Percentiles rank a stretch among this genome's conserved stretches.
Conservation (phyloP, 768 basidiomycete species). For the Solioccasus polychromus region DNA sequence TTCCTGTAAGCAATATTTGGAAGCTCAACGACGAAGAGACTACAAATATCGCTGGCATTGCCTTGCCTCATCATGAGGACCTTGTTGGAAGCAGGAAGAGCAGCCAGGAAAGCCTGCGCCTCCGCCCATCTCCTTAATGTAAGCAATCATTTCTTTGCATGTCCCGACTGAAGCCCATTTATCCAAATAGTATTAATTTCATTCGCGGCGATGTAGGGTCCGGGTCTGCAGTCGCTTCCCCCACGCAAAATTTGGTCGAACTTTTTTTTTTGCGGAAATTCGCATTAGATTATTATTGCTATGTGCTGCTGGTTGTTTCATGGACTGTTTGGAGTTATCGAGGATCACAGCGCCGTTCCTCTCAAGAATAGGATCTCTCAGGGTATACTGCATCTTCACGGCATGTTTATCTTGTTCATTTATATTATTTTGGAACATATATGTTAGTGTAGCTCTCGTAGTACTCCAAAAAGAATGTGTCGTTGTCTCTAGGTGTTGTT, state of each 20-base stretch:
- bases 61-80: conserved; percentile 42
- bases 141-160: no score
- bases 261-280: conserved; percentile 19
- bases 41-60: conserved; percentile 49
- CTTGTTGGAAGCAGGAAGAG: conserved; percentile 39
- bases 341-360: conserved; percentile 23
- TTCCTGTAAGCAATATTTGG: conserved; percentile 60
- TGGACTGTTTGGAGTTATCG: conserved; percentile 33
- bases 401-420: conserved; percentile 38
- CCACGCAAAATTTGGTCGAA: conserved; percentile 9
- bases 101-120: conserved; percentile 37
- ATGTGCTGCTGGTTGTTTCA: conserved; percentile 28
- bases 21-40: conserved; percentile 69
- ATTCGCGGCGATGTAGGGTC: not conserved
- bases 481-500: conserved; percentile 10
- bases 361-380: conserved; percentile 32
- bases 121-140: conserved; percentile 28
- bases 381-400: conserved; percentile 33
- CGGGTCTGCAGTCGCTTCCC: not conserved
- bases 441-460: conserved; percentile 29
- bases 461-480: conserved; percentile 7
- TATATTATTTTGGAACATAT: conserved; percentile 36
- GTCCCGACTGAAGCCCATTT: no score
- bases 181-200: no score
- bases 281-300: conserved; percentile 31